phyloP scores from a whole-genome alignment of 768 basidiomycete species.

The Russula sp. region DNA sequence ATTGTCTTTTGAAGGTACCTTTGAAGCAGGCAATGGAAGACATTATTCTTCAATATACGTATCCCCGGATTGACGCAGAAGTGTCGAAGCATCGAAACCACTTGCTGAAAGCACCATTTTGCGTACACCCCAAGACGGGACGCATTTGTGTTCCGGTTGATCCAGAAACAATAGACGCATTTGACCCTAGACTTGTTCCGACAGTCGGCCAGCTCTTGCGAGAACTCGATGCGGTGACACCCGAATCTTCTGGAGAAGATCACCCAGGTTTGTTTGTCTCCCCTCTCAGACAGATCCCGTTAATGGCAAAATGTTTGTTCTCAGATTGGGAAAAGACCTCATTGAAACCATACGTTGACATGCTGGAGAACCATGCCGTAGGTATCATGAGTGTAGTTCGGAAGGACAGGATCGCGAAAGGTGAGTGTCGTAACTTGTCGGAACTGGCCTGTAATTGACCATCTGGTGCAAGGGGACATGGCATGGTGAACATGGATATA shows the following conservation, averaged over 20 bases:
- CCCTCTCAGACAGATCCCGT: not conserved
- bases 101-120: slow-evolving; percentile 95
- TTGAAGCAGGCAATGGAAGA: slow-evolving; percentile 64
- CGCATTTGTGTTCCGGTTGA: slow-evolving; percentile 92
- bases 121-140: slow-evolving; percentile 93
- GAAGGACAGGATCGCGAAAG: slow-evolving; percentile 40
- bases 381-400: slow-evolving; percentile 51
- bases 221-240: slow-evolving; percentile 53
- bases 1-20: slow-evolving; percentile 24
- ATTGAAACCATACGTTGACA: slow-evolving; percentile 81
- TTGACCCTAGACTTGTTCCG: slow-evolving; percentile 81
- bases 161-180: slow-evolving; percentile 62
- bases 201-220: slow-evolving; percentile 76
- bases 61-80: slow-evolving; percentile 93
- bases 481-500: slow-evolving; percentile 10
- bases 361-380: slow-evolving; percentile 70
- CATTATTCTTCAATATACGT: slow-evolving; percentile 87
- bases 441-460: not conserved
- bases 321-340: slow-evolving; percentile 83
- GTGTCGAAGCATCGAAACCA: slow-evolving; percentile 98
- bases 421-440: slow-evolving; percentile 22
- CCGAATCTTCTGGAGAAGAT: slow-evolving; percentile 14
- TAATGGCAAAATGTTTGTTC: not conserved
- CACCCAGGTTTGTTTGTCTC: slow-evolving; percentile 15
- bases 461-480: slow-evolving; percentile 8